Percentiles rank a stretch among this genome's conserved stretches.
Conservation (phyloP, 495 filamentous ascomycete species). For the Chaetomium fimeti region DNA sequence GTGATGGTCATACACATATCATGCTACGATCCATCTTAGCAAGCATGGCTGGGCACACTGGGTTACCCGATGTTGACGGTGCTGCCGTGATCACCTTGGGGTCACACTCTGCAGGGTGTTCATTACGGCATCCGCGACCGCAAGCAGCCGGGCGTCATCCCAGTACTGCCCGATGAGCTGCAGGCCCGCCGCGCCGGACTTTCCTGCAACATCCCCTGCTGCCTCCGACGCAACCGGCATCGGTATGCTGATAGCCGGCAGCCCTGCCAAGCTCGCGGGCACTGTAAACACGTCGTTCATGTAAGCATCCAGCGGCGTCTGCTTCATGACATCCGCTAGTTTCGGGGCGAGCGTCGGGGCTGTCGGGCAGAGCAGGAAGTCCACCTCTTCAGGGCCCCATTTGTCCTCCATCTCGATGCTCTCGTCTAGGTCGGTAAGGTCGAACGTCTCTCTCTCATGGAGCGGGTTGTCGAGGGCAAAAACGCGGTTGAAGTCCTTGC, state of each 20-base stretch:
- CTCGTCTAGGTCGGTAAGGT: constrained; percentile 48
- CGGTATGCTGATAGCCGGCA: constrained; percentile 86
- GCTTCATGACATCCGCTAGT: constrained; percentile 51
- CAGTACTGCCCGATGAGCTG: constrained; percentile 92
- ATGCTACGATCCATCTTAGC: neutral
- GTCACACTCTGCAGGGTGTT: constrained; percentile 13
- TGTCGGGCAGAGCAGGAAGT: constrained; percentile 86
- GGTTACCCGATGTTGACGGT: neutral
- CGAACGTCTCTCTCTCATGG: constrained; percentile 44
- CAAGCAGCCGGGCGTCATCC: constrained; percentile 68
- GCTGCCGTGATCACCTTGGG: neutral
- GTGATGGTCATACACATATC: no score
- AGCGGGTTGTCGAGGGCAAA: constrained; percentile 71
- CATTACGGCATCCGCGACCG: constrained; percentile 52
- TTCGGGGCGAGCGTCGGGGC: constrained; percentile 73
- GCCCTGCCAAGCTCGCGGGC: constrained; percentile 85
- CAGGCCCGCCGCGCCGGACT: constrained; percentile 59
- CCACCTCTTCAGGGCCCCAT: constrained; percentile 58
- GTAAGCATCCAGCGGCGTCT: constrained; percentile 54
- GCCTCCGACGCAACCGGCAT: constrained; percentile 43
- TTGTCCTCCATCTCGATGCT: constrained; percentile 44
- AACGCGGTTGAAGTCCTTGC: constrained; percentile 76
- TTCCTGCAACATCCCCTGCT: constrained; percentile 29
- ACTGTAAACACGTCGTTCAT: constrained; percentile 96
- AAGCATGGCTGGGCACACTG: neutral